Evolutionary conservation across 1,284 basidiomycete species (phyloP), one percentile per base, ranked within the genome.

Genomic region (Moesziomyces parantarcticus): DNA sequence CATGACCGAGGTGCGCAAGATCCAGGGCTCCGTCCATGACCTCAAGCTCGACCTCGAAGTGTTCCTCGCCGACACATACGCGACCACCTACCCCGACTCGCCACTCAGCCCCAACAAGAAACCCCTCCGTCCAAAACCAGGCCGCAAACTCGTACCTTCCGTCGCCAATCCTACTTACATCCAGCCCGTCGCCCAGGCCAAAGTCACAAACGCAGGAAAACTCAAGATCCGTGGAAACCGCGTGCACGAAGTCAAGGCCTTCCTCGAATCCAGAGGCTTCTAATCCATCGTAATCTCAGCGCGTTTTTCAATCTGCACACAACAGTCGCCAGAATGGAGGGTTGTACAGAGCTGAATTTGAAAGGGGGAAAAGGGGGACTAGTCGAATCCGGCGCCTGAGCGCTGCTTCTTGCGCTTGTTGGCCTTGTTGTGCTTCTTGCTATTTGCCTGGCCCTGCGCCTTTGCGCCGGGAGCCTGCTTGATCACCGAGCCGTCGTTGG

Each of bases 381-480:
- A 75, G 36, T 75, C 73, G 43, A 75, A 69, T 3, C 74, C 76
- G n/a, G 74, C 76, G n/a, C 78, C 79, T 18, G 69, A 75, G 22
- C 78, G 53, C 55, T 80, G 75, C 68, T 80, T 80, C 55, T 71
- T 66, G 23, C 79, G 59, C 86, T 87, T 92, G 90, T 85, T 88
- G 79, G 90, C 92, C 86, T 95, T 98, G 87, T 93, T 92, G 78
- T 92, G 91, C 84, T 94, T 95, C 87, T 97, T 97, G 21, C 89
- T 88, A 10, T 84, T 82, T 44, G 85, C 83, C 56, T 84, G 87
- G 44, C 86, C 86, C 52, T 63, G 32, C 55, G 88, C 74, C n/a
- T 89, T 84, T 2, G 86, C 81, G 16, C 88, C 83, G 60, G 86
- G 29, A 13, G 29, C 29, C 11, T 32, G 85, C 14, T 86, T 48